Base-by-base conservation (phyloP, 345 rosid species). In the Salix koriyanagi region DNA sequence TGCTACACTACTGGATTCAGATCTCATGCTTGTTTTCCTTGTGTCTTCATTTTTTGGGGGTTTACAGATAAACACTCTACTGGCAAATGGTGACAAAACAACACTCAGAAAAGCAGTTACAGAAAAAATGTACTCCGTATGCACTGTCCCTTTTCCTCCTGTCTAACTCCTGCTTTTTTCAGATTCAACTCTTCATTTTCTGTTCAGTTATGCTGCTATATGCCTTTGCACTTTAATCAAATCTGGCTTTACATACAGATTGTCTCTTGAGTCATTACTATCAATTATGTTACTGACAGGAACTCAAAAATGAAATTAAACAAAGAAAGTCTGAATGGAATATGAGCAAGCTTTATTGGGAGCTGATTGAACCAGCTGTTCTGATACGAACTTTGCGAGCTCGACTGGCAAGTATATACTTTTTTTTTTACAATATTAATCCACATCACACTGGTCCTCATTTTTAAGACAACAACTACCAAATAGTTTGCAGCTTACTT, bases 91-190 rank as follows among this genome's bases (percentile, higher is more conserved):
- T 61, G 94, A 96, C 79, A 93, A 96, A 88, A 83, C 86, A 81
- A 50, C 86, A 5, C 61, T 96, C 82, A 84, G 98, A 84, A 96
- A 92, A 81, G 81, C 83, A 28, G 98, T 96, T 32, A 89, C 98
- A 4, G 99, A 96, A 79, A 88, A 89, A 66, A 91, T 96, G 97
- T 92, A 87, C 80, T 93, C 99, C 72, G 99, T 96, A 93, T 80
- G 94, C 56, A 82, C 81, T 83, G 67, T 74, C 75, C 82, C 74
- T 71, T 62, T 54, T 71, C 16, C 30, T 73, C 7, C 8, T 69
- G 23, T 23, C 46, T n/a, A 42, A 12, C 36, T 62, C 25, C 36
- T 3, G 1, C 39, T 44, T 76, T 18, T 48, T 52, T 7, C 19
- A 13, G 54, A 48, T 30, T 71, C 69, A 14, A 5, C 32, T 32